These are phyloP conservation scores for Backusella tuberculispora DNA, from an alignment of 192 early-diverging fungal species.

Conservation along the genomic window DNA sequence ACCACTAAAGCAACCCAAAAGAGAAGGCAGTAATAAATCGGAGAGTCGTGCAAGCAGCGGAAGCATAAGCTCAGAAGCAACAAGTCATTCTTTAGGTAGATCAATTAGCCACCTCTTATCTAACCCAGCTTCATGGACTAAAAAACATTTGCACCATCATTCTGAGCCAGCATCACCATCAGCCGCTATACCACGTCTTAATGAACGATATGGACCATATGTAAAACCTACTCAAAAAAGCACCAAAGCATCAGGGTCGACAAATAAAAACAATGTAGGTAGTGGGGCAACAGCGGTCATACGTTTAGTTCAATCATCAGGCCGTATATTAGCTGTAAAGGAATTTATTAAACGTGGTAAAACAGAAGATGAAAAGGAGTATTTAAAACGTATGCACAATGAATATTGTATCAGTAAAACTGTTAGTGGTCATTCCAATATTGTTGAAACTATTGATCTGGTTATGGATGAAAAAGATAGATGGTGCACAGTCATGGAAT, in stretches of 20 bases:
- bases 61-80: not conserved
- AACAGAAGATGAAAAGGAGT: slow-evolving; percentile 91
- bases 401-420: slow-evolving; percentile 97
- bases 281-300: slow-evolving; percentile 94
- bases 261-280: slow-evolving; percentile 61
- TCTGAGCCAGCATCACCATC: slow-evolving; percentile 14
- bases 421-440: slow-evolving; percentile 87
- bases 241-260: slow-evolving; percentile 14
- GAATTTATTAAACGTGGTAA: slow-evolving; percentile 83
- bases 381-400: slow-evolving; percentile 92
- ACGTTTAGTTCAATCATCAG: slow-evolving; percentile 75
- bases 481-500: slow-evolving; percentile 84
- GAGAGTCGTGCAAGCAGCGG: not conserved
- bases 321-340: slow-evolving; percentile 88
- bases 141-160: slow-evolving; percentile 9
- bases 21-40: not conserved
- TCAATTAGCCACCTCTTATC: not conserved
- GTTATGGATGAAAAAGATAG: slow-evolving; percentile 89
- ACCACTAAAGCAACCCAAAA: not conserved
- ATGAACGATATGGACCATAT: slow-evolving; percentile 30
- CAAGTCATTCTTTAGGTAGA: not conserved
- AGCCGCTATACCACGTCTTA: slow-evolving; percentile 13
- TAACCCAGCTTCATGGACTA: slow-evolving; percentile 1
- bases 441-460: slow-evolving; percentile 93
- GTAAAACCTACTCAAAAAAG: slow-evolving; percentile 15